Evolutionary conservation across 768 basidiomycete genomes (phyloP), one percentile per base, ranked within the genome.

Genomic region (Hirschioporus abietinus): DNA sequence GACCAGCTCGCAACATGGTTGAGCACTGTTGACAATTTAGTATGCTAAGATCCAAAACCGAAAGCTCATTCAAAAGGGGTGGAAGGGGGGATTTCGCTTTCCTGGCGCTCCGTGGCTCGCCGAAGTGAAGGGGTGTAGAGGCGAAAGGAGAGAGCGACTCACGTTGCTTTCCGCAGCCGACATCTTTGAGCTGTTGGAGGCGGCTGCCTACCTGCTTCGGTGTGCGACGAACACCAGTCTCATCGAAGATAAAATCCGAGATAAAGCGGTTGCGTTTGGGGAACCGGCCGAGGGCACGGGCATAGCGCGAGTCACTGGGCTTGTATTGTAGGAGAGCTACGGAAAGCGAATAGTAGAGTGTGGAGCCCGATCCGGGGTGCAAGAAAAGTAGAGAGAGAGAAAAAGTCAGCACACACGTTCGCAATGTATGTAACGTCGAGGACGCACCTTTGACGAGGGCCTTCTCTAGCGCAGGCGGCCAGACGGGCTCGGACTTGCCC

Each of bases 161-260:
- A 92, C 91, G 78, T 74, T 84, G 80, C 74, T 88, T 89, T 52
- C 89, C 90, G 62, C 88, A 86, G 70, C 86, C 83, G 1, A 89
- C 88, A 74, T 92, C 90, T 70, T 89, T 79, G 64, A 92, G 83
- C 72, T 92, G 90, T 73, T 92, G 91, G 35, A 92, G 79, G 65
- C 91, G 88, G 72, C 88, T 90, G 66, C 91, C 90, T 61, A 92
- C 90, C 76, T 92, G 90, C 74, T 92, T 92, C 25, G 90, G 84
- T 8, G 88, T 88, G 67, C 91, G 83, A 68, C 82, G 80, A 74
- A 88, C 86, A 25, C 90, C 89, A 0, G 91, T 92, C 68, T 82
- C 83, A 36, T 81, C 79, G 72, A 80, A 86, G 73, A 92, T 91
- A 76, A 89, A 87, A 69, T 92, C 88, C 64, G 90, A 89, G 68